Conservation (phyloP, 2,329 filamentous ascomycete genomes). For the Hymenoscyphus fructigenus region DNA sequence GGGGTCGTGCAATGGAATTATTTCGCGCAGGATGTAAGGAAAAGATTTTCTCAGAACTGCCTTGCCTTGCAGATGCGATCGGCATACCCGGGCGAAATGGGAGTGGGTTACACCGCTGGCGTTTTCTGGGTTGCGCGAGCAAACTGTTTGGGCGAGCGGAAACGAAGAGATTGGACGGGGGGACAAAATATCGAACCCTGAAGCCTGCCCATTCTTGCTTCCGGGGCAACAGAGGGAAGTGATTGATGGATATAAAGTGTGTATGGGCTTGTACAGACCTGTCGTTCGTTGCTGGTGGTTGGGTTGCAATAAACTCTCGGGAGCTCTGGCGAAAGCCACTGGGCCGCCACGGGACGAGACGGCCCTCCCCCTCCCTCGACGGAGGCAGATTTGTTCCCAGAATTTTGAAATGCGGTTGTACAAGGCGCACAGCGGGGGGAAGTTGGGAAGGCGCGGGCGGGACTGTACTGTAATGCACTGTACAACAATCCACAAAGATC, state of each 20-base stretch:
- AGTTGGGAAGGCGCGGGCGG: too few species aligned
- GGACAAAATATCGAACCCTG: slow-evolving; percentile 13
- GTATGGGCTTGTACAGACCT: neutral
- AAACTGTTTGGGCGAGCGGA: neutral
- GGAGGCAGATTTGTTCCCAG: neutral
- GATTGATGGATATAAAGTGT: slow-evolving; percentile 15
- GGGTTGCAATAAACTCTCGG: neutral
- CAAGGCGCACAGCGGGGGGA: neutral
- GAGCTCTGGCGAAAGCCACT: neutral
- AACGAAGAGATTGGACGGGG: neutral
- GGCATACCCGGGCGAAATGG: slow-evolving; percentile 14
- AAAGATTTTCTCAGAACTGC: neutral
- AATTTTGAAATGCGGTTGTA: slow-evolving; percentile 3
- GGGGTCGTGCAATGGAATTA: neutral
- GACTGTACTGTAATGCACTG: neutral
- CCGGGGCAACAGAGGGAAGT: slow-evolving; percentile 12
- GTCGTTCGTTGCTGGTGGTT: neutral
- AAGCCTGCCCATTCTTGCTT: slow-evolving; percentile 15
- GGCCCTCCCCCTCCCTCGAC: neutral
- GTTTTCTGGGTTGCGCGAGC: neutral
- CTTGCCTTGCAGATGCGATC: slow-evolving; percentile 7
- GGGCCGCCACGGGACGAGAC: neutral
- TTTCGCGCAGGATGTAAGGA: slow-evolving; percentile 5
- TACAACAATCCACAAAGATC: neutral
- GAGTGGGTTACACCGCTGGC: slow-evolving; percentile 19